Evolutionary conservation across 192 early-diverging fungal genomes (phyloP), one percentile per base, ranked within the genome.

Genomic region (Diversispora eburnea): DNA sequence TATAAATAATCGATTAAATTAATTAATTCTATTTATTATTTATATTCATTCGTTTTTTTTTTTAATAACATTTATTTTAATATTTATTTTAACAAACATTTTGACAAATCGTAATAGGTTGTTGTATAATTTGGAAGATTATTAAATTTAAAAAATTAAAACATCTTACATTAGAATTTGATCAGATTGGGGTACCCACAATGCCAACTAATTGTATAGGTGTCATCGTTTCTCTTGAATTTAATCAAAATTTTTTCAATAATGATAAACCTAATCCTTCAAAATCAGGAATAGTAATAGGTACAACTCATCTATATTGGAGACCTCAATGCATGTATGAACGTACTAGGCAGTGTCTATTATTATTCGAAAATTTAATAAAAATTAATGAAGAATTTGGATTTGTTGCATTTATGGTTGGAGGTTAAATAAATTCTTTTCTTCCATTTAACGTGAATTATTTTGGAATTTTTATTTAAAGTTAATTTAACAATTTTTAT

Each of bases 291-390:
- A 12, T 70, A 10, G 41, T 57, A 6, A 57, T 70, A 42, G 55
- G 69, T 19, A 70, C 69, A 15, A 70, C 69, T 15, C 69, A 70
- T 56, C 55, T 70, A 15, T 70, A 70, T 57, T 70, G 69, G 69
- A 54, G 69, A 57, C 69, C 69, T 9, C 12, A 70, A 57, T 42
- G 69, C 13, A 70, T 70, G 69, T 70, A 70, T 70, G 69, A 70
- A 58, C 69, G 69, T 54, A 9, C 52, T 33, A 70, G 69, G 41
- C 69, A 70, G 41, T 57, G 49, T 57, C 12, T 57, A 8, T 57
- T 70, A 42, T 20, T 70, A 19, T 42, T 4, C 57, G 52, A 70
- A 42, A 55, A 46, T 45, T 42, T 70, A 33, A 10, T 57, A 12
- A 25, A 58, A 42, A 8, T 70, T 42, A 70, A 70, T 4, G 25